Evolutionary conservation across 2,329 filamentous ascomycete genomes (phyloP).

Genomic region (Penicillium sclerotiorum): DNA sequence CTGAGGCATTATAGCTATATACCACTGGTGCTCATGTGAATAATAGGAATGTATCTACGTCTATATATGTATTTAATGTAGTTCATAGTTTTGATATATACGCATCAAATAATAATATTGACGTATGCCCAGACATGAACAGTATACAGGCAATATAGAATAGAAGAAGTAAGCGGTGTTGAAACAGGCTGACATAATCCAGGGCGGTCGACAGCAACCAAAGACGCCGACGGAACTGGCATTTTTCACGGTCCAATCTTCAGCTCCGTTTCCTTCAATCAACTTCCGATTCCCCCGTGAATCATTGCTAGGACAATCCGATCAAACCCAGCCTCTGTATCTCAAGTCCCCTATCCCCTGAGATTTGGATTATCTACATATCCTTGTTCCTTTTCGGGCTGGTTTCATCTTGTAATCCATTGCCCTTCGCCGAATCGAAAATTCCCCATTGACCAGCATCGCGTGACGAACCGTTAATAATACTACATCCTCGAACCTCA

Average conservation of each 20-base stretch:
- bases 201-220: constrained; percentile 30
- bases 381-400: constrained; percentile 29
- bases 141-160: not conserved
- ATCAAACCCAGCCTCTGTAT: constrained; percentile 26
- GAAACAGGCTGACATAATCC: constrained; percentile 22
- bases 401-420: constrained; percentile 27
- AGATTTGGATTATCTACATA: constrained; percentile 26
- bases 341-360: constrained; percentile 5
- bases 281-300: constrained; percentile 25
- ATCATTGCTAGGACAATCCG: constrained; percentile 12
- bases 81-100: no score
- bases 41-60: no score
- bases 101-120: no score
- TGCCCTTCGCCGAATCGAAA: constrained; percentile 28
- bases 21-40: no score
- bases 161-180: not conserved
- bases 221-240: constrained; percentile 35
- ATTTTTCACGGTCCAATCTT: constrained; percentile 34
- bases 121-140: no score
- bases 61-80: no score
- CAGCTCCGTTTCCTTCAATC: constrained; percentile 24
- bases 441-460: constrained; percentile 24
- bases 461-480: constrained; percentile 29
- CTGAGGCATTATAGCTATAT: no score
- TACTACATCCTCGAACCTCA: constrained; percentile 19